phyloP scores from a whole-genome alignment of 2,329 filamentous ascomycete species.

The Byssoonygena ceratinophila region DNA sequence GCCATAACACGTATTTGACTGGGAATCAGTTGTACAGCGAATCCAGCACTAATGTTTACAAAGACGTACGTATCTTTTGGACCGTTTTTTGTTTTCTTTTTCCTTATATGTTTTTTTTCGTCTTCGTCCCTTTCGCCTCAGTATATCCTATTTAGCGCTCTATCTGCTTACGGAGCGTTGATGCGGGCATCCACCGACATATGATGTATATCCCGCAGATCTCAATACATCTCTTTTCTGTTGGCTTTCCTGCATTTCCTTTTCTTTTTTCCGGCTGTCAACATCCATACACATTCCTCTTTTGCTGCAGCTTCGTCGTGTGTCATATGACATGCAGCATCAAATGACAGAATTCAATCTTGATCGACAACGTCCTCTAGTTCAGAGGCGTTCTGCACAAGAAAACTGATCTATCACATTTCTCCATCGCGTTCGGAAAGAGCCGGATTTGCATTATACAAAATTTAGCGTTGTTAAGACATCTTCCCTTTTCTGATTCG shows the following conservation, averaged over 20 bases:
- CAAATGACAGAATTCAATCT: neutral
- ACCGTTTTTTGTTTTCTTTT: neutral
- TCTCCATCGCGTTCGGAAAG: neutral
- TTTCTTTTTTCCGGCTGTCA: neutral
- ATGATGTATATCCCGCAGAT: neutral
- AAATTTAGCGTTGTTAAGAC: neutral
- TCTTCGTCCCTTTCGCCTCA: neutral
- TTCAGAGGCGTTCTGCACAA: neutral
- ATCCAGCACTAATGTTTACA: constrained; percentile 68
- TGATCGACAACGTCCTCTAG: constrained; percentile 3
- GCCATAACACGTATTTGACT: constrained; percentile 85
- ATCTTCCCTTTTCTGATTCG: neutral
- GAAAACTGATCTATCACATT: constrained; percentile 8
- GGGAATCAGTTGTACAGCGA: constrained; percentile 75
- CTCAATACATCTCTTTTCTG: neutral
- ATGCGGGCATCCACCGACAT: too few species aligned
- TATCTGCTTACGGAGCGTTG: too few species aligned
- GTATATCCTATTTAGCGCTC: too few species aligned
- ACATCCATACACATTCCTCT: neutral
- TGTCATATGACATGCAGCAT: constrained; percentile 6
- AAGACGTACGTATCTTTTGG: constrained; percentile 45
- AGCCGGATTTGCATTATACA: constrained; percentile 4
- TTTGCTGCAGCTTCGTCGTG: constrained; percentile 6
- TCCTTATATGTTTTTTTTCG: neutral
- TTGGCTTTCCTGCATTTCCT: neutral